These are phyloP conservation scores for barrel medic (Medicago truncatula) DNA, from an alignment of 306 rosid species.

Conservation along the genomic window MtrunA17r5.0-ANR NC_053045.1:14310001-14310500, in stretches of 20 bases:
- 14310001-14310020: too few relatives aligned
- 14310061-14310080: constrained; percentile 36
- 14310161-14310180: not conserved
- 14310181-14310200: not conserved
- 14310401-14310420: not conserved
- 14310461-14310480: too few relatives aligned
- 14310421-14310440: not conserved
- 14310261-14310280: not conserved
- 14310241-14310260: too few relatives aligned
- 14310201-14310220: not conserved
- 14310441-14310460: too few relatives aligned
- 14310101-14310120: constrained; percentile 8
- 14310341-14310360: not conserved
- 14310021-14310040: too few relatives aligned
- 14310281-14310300: not conserved
- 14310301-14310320: too few relatives aligned
- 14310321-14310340: not conserved
- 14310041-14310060: not conserved
- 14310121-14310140: constrained; percentile 3
- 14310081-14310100: not conserved
- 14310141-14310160: not conserved
- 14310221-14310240: not conserved
- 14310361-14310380: not conserved
- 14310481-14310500: too few relatives aligned
- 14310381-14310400: not conserved